A percentile compares a stretch with the other conserved stretches of the same genome.
phyloP scores from a whole-genome alignment of 495 filamentous ascomycete species.

The Xylaria flabelliformis region DNA sequence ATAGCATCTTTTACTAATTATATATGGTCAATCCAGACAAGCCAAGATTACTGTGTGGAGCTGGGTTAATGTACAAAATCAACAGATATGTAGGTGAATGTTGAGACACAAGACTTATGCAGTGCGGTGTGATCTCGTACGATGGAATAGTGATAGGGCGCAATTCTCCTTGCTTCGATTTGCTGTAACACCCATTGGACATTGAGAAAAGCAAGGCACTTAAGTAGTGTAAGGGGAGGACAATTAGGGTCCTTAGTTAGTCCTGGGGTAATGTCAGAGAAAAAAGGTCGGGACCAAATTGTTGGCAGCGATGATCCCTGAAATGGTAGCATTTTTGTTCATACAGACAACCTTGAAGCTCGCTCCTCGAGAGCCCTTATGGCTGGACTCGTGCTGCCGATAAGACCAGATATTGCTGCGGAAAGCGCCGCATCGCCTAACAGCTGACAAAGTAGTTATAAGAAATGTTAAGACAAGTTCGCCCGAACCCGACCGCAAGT shows the following conservation, averaged over 20 bases:
- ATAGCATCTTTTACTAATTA: conserved; percentile 3
- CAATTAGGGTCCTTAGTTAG: background rate
- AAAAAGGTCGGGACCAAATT: background rate
- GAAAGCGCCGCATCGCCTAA: background rate
- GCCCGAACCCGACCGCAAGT: background rate
- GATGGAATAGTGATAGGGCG: background rate
- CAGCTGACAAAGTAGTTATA: background rate
- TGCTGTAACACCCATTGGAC: background rate
- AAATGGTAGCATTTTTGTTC: background rate
- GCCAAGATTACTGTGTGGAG: conserved; percentile 18
- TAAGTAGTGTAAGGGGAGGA: background rate
- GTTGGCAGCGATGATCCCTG: conserved; percentile 9
- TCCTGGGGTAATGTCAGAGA: background rate
- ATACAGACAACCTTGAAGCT: background rate
- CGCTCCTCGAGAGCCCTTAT: background rate
- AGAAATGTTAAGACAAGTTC: background rate
- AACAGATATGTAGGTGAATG: background rate
- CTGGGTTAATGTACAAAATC: background rate
- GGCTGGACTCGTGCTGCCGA: background rate
- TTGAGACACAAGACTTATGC: background rate
- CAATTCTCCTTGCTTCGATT: background rate
- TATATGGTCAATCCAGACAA: background rate
- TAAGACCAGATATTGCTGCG: background rate
- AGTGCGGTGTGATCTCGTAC: background rate
- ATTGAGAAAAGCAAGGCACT: conserved; percentile 1